Base-by-base conservation (phyloP, 75 land plant genomes). In the Sequoia sempervirens region DNA sequence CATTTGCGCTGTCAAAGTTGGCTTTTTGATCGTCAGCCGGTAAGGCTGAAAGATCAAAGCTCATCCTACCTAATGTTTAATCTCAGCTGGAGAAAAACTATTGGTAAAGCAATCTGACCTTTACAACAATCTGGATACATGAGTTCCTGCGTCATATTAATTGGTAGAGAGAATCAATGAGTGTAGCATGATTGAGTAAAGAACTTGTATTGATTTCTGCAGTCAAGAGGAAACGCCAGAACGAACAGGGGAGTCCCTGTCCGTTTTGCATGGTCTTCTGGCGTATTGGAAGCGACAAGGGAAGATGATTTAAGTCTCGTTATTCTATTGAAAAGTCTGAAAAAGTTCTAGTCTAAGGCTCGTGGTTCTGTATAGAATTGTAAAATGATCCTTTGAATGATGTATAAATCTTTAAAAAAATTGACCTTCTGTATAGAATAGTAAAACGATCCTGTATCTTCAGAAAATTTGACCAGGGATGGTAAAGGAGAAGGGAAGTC, bases 201-300 rank as follows among this genome's bases (percentile, higher is more conserved):
- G 23, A 64, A 64, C 2, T 5, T 20, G 68, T 0, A 64, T 23
- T 23, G 9, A 64, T 64, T 64, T 64, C 68, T 50, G 53, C 68
- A 64, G n/a, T 47, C 0, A 47, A 47, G 10, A 47, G 50, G 10
- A 10, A 47, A 47, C 50, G 5, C 68, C 23, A 20, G 4, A 56
- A 56, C 61, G 61, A 56, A 56, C 61, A 56, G 61, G 23, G 61
- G 20, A 26, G 11, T 47, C 50, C 50, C 50, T 45, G 41, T 40
- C 6, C 46, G 0, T 50, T 50, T 30, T 68, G 72, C 11, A 9
- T 68, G 28, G 72, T 68, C 13, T 68, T 30, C 2, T 68, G 72
- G 32, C 4, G 72, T 68, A 68, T 68, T n/a, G 11, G n/a, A n/a
- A 87, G 86, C 86, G 38, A 50, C 37, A 8, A 84, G 85, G 46